Base-by-base conservation (phyloP, 768 basidiomycete species). In the Xerocomellus amylosporus region DNA sequence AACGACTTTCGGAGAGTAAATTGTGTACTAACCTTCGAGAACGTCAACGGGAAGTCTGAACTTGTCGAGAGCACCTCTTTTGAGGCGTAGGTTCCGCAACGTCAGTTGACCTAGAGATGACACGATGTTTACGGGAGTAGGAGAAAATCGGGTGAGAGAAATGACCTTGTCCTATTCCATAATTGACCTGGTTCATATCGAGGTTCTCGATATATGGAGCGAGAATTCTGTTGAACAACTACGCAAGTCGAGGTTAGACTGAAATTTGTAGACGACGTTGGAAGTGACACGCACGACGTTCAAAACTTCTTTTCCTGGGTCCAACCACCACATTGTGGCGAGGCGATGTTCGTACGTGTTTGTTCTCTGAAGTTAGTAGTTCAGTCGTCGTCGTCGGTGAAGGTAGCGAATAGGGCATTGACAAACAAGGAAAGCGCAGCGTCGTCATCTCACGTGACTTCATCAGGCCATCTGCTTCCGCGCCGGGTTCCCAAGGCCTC, bases 161-260 rank as follows among this genome's bases (percentile, higher is more conserved):
- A 70, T 56, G 68, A 82, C 93, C 93, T 79, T 90, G 88, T 54
- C 82, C 88, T 60, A 96, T 89, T 15, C 91, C 93, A 77, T 96
- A 88, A 66, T 94, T 94, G 46, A 98, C 88, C 71, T 95, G 92
- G 68, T 92, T 88, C 69, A 93, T 82, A 71, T 98, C 94, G 70
- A 99, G 75, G 67, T 98, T 96, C 76, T 94, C 93, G 60, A 98
- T 88, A 80, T 98, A 98, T 0, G 93, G 94, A 26, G 91, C 90
- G 46, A 97, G 84, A 58, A 94, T 89, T 59, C 89, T 84, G 70
- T 95, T 95, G 75, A 97, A 90, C 62, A 93, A 70, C 90, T 84
- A 54, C 26, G 28, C 14, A 9, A 19, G 15, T 28, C 28, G 24
- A 45, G 17, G 44, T 51, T 39, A 40, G 28, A 37, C 33, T 42